Conservation (phyloP, 192 early-diverging fungal genomes). For the Coemansia sp. region DNA sequence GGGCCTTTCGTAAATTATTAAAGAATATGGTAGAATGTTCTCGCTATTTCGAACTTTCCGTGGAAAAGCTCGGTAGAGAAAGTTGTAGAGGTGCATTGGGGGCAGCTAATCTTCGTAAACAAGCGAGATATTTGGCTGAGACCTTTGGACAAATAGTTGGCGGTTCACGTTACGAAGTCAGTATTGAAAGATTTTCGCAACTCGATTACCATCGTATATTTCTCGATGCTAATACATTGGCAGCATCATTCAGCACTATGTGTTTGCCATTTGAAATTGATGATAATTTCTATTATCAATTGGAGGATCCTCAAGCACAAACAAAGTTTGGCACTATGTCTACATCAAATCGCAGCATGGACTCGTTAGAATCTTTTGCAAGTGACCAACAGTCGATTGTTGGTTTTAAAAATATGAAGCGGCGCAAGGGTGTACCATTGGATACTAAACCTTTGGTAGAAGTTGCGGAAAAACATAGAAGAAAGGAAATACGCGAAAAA, state of each 20-base stretch:
- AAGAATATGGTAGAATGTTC: constrained; percentile 32
- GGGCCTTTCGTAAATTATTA: constrained; percentile 18
- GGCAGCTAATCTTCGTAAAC: constrained; percentile 5
- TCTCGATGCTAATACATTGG: constrained; percentile 15
- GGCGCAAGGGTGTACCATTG: background rate
- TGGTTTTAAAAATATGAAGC: background rate
- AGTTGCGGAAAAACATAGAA: constrained; percentile 21
- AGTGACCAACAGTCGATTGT: constrained; percentile 5
- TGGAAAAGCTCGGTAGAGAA: constrained; percentile 15
- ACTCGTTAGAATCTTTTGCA: constrained; percentile 8
- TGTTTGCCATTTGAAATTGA: constrained; percentile 49
- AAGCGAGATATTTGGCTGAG: constrained; percentile 12
- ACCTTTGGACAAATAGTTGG: constrained; percentile 35
- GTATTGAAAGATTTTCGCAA: constrained; percentile 45
- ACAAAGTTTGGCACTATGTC: constrained; percentile 33
- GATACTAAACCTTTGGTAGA: constrained; percentile 3
- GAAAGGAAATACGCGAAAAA: constrained; percentile 6
- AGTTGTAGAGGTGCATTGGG: constrained; percentile 1
- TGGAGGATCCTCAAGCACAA: constrained; percentile 23
- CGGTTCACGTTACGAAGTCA: constrained; percentile 40
- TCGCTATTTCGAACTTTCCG: constrained; percentile 24
- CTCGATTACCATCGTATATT: constrained; percentile 41
- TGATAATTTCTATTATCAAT: constrained; percentile 22
- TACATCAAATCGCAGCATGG: constrained; percentile 13
- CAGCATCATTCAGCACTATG: constrained; percentile 40